Base-by-base conservation (phyloP, 1,284 basidiomycete genomes). In the Tilletiaria anomala region DNA sequence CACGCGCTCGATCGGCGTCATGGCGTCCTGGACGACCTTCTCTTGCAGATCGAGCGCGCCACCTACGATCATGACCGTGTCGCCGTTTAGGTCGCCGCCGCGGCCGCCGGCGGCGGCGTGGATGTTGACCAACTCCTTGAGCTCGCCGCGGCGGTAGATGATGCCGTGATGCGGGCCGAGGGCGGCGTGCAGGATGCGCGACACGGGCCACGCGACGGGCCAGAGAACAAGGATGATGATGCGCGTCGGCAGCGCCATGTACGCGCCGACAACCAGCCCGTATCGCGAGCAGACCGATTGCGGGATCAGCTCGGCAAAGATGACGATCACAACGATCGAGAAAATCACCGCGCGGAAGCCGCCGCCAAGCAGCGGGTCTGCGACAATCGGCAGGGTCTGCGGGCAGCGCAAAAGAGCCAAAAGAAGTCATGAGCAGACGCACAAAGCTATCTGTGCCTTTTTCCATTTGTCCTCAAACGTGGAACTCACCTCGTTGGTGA, bases 251-350 rank as follows among this genome's bases (percentile, higher is more conserved):
- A 50, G 40, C 3, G 65, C 67, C 44, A 68, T 61, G 37, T 53
- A 51, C 20, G 68, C 66, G 32, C 65, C 65, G 34, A 69, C 59
- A 12, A 47, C 54, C 16, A 69, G 51, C 5, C 66, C 68, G 47
- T 65, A 69, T 6, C 67, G 58, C 8, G 65, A 58, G 42, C 68
- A 69, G 20, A 73, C 71, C 19, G 70, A 69, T 54, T 75, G 73
- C 0, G 88, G 88, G 46, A 93, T 93, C 53, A 94, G 83, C 70
- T 93, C 87, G 37, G 82, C 71, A 63, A 86, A 86, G 49, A 83
- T 83, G 53, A 65, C 56, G 47, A 65, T 57, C 6, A 65, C 45
- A 6, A 64, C 61, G 37, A 58, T 65, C 21, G 54, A 56, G 39
- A 61, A 51, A 23, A 62, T 48, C 31, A 65, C 63, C 37, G 83